Conservation (phyloP, 139 green algal genomes). For the Raphidocelis subcapitata region DNA sequence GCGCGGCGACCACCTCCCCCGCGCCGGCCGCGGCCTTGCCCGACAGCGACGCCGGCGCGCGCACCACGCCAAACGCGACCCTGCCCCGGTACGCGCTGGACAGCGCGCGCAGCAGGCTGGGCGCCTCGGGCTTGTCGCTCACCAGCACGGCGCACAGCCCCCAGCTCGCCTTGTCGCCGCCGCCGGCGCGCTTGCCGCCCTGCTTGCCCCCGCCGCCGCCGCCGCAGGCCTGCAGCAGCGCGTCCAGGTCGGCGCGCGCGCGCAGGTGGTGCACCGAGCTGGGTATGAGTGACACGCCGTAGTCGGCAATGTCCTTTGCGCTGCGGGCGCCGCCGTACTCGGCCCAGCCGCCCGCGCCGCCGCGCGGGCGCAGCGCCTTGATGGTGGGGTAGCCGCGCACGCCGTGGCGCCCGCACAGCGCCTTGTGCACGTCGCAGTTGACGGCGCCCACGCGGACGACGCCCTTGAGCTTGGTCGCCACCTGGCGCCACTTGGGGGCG, state of each 20-base stretch:
- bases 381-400: constrained; percentile 82
- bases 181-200: not conserved
- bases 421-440: constrained; percentile 77
- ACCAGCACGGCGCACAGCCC: constrained; percentile 71
- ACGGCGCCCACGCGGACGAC: constrained; percentile 74
- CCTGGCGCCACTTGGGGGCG: constrained; percentile 70
- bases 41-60: not conserved
- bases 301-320: constrained; percentile 57
- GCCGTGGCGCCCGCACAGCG: constrained; percentile 62
- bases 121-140: constrained; percentile 60
- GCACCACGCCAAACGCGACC: constrained; percentile 46
- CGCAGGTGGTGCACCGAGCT: constrained; percentile 36
- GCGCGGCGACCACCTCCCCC: not conserved
- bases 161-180: constrained; percentile 45
- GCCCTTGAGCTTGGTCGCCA: constrained; percentile 67
- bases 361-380: constrained; percentile 49
- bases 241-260: constrained; percentile 21
- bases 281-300: constrained; percentile 65
- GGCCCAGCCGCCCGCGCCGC: constrained; percentile 10
- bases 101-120: constrained; percentile 57
- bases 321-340: constrained; percentile 71
- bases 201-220: not conserved
- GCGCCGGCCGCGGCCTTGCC: constrained; percentile 14
- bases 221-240: constrained; percentile 31
- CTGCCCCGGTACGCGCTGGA: constrained; percentile 47